These are phyloP conservation scores for Neonectria faginata DNA, from an alignment of 2,329 filamentous ascomycete genomes.

Conservation along the genomic window DNA sequence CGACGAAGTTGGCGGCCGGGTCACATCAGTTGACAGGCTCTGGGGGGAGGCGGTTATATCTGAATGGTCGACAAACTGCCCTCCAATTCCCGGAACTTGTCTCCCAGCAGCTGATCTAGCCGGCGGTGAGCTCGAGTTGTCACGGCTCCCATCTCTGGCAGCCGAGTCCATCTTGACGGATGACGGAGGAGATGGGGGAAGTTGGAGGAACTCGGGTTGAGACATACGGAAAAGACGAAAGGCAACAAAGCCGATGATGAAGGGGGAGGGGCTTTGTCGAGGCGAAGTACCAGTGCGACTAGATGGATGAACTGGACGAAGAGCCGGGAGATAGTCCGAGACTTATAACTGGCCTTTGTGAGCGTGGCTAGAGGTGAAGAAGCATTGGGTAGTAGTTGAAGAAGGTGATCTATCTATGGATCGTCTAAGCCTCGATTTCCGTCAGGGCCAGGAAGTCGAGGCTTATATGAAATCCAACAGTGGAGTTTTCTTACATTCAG, in stretches of 20 bases:
- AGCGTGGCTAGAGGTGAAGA: conserved; percentile 39
- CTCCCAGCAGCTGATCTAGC: conserved; percentile 43
- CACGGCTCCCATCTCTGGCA: conserved; percentile 43
- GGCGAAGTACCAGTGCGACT: conserved; percentile 33
- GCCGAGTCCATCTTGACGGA: conserved; percentile 47
- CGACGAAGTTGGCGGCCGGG: conserved; percentile 38
- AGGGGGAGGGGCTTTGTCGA: conserved; percentile 38
- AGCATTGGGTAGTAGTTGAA: conserved; percentile 39
- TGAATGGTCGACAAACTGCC: conserved; percentile 37
- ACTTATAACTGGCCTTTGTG: conserved; percentile 41
- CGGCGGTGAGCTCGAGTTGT: conserved; percentile 45
- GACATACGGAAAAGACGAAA: conserved; percentile 46
- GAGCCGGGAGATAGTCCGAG: conserved; percentile 29
- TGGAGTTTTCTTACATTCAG: conserved; percentile 39
- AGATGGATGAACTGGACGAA: conserved; percentile 32
- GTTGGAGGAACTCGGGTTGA: conserved; percentile 46
- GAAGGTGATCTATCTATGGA: conserved; percentile 48
- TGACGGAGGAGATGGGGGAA: conserved; percentile 46
- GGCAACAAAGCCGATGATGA: conserved; percentile 34
- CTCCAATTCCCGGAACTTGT: conserved; percentile 37
- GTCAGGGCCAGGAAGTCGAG: conserved; percentile 45
- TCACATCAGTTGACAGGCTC: conserved; percentile 35
- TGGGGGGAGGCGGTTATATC: conserved; percentile 42
- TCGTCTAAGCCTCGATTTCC: conserved; percentile 47
- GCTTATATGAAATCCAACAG: conserved; percentile 50